Evolutionary conservation across 23 red algal genomes (phyloP), one percentile per base, ranked within the genome.

Genomic region (Gracilaria gracilis): DNA sequence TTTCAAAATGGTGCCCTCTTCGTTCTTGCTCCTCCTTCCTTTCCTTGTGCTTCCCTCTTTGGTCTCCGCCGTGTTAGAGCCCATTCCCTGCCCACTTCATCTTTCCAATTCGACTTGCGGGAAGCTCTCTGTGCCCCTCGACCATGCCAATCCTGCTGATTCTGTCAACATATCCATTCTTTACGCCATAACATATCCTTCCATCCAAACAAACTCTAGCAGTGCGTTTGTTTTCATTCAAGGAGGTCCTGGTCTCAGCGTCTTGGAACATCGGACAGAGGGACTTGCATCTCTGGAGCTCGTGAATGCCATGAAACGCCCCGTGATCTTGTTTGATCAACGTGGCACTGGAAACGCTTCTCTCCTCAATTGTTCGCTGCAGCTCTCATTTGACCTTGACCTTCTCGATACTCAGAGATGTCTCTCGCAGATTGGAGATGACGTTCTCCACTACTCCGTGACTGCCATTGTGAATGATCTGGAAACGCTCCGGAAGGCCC

Each of bases 401-500:
- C 35, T 73, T 73, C 20, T 40, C 8, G 38, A 73, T 73, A 8
- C 44, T 73, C 67, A 35, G 2, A 5, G 3, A 1, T 73, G 67
- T 21, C 38, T 73, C 2, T 44, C 35, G 6, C 36, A 73, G 67
- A 73, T 73, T 12, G 67, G 67, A 0, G 20, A 40, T 3, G 67
- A 73, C 36, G 20, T 73, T 0, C 38, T 73, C 12, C 67, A 73
- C 21, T 73, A 73, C 16, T 73, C 67, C 4, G 17, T 35, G 20
- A 73, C 4, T 11, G 67, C 67, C 21, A 73, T 73, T 8, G 67
- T 73, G 67, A 73, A 73, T 37, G 67, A 73, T 73, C 16, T 73
- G 34, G 67, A 73, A 42, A 19, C 9, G 34, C 67, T 73, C 44
- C 67, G 67, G 0, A 42, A 39, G 33, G 35, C 67, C 20, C 67